Evolutionary conservation across 1,284 basidiomycete species (phyloP).

Genomic region (Grifola frondosa): DNA sequence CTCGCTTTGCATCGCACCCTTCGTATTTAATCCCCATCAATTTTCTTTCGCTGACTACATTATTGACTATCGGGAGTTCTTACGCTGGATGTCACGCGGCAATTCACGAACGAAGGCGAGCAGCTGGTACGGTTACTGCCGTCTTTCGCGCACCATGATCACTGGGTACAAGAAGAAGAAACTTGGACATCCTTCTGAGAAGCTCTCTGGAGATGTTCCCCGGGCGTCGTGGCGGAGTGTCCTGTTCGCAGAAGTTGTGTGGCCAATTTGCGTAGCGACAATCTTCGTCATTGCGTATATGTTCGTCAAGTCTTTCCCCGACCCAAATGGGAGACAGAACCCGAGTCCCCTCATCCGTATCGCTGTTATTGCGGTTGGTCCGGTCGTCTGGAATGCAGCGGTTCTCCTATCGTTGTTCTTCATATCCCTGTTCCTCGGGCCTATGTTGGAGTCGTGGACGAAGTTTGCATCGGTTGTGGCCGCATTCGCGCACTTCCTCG

Average conservation of each 20-base stretch:
- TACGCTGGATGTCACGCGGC: constrained; percentile 97
- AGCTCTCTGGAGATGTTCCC: constrained; percentile 88
- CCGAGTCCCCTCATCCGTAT: constrained; percentile 90
- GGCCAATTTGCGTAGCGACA: constrained; percentile 75
- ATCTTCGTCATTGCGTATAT: constrained; percentile 88
- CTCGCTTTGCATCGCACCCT: constrained; percentile 91
- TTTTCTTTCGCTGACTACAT: constrained; percentile 95
- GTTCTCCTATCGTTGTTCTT: constrained; percentile 88
- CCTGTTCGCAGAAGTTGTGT: constrained; percentile 83
- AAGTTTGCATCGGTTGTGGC: constrained; percentile 92
- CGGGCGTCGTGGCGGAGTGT: constrained; percentile 87
- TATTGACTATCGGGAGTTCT: constrained; percentile 95
- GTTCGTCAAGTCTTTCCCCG: constrained; percentile 87
- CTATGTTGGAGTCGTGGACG: constrained; percentile 83
- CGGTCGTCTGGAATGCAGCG: constrained; percentile 94
- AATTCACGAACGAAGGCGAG: constrained; percentile 94
- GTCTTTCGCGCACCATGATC: constrained; percentile 91
- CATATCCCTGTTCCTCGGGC: constrained; percentile 87
- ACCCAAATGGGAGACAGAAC: constrained; percentile 58
- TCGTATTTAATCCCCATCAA: constrained; percentile 97
- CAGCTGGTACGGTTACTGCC: constrained; percentile 98
- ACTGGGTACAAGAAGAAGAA: constrained; percentile 99
- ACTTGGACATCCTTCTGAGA: constrained; percentile 93
- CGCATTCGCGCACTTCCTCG: constrained; percentile 79
- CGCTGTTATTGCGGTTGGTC: constrained; percentile 87